Evolutionary conservation across 2,329 filamentous ascomycete species (phyloP).

Genomic region (Bipolaris oryzae): DNA sequence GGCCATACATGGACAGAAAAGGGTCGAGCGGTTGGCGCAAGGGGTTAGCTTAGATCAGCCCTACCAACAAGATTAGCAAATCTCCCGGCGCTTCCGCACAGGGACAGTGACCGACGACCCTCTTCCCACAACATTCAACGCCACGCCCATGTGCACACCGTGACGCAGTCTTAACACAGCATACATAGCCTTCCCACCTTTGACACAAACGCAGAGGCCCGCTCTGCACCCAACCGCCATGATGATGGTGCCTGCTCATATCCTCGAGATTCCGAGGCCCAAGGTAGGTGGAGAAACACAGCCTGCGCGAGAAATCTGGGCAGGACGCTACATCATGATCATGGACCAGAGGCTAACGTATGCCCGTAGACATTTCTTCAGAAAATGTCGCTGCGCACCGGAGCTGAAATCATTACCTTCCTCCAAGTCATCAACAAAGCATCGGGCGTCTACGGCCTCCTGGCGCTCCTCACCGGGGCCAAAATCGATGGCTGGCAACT

Average conservation of each 20-base stretch:
- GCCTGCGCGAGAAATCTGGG: not conserved
- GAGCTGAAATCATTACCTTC: conserved; percentile 81
- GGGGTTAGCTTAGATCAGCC: conserved; percentile 24
- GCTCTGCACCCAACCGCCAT: conserved; percentile 14
- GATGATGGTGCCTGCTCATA: conserved; percentile 42
- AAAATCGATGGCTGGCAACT: conserved; percentile 81
- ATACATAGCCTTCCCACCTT: conserved; percentile 21
- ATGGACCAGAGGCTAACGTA: conserved; percentile 20
- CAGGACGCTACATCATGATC: not conserved
- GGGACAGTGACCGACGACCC: conserved; percentile 11
- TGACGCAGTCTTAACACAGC: conserved; percentile 21
- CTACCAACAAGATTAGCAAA: conserved; percentile 27
- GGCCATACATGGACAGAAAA: not conserved
- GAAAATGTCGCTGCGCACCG: conserved; percentile 83
- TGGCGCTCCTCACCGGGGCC: conserved; percentile 87
- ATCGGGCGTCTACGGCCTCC: conserved; percentile 86
- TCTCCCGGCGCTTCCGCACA: conserved; percentile 28
- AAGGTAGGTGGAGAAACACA: conserved; percentile 36
- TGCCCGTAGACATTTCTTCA: conserved; percentile 76
- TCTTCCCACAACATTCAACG: conserved; percentile 10
- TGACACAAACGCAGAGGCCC: conserved; percentile 1
- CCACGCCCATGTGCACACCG: conserved; percentile 5
- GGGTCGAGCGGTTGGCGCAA: conserved; percentile 13
- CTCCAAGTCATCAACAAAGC: conserved; percentile 90
- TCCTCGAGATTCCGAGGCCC: conserved; percentile 48